Conservation (phyloP, 2,329 filamentous ascomycete species). For the Neofusicoccum ribis region DNA sequence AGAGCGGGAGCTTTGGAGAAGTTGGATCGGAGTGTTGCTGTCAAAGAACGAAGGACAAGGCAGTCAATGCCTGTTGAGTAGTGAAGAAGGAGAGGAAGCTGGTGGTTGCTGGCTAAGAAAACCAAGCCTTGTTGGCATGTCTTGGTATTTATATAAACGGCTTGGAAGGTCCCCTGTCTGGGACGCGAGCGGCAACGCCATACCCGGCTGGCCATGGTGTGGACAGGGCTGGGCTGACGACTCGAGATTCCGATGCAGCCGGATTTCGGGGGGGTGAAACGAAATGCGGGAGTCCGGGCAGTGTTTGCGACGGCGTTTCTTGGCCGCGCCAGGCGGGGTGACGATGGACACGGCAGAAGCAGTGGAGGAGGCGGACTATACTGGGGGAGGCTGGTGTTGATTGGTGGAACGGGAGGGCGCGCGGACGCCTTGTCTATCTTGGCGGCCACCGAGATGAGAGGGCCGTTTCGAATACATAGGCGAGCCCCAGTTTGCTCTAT, state of each 20-base stretch:
- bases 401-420: conserved; percentile 1
- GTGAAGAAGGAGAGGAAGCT: conserved; percentile 4
- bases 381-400: not conserved
- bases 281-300: not conserved
- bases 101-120: conserved; percentile 15
- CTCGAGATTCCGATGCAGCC: not conserved
- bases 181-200: not conserved
- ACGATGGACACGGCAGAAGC: not conserved
- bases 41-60: conserved; percentile 7
- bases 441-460: conserved; percentile 12
- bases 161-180: not conserved
- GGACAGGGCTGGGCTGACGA: not conserved
- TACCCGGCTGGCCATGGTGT: not conserved
- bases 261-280: not conserved
- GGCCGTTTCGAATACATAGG: conserved; percentile 12
- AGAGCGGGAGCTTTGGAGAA: not conserved
- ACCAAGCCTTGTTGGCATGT: conserved; percentile 4
- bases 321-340: not conserved
- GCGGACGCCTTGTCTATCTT: not conserved
- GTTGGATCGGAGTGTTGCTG: not conserved
- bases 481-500: conserved; percentile 1
- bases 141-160: conserved; percentile 6
- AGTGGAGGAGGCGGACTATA: not conserved
- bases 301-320: not conserved
- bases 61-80: conserved; percentile 6